Conservation (phyloP, 208 protist genomes). For the Trypanosoma scelopori region DNA sequence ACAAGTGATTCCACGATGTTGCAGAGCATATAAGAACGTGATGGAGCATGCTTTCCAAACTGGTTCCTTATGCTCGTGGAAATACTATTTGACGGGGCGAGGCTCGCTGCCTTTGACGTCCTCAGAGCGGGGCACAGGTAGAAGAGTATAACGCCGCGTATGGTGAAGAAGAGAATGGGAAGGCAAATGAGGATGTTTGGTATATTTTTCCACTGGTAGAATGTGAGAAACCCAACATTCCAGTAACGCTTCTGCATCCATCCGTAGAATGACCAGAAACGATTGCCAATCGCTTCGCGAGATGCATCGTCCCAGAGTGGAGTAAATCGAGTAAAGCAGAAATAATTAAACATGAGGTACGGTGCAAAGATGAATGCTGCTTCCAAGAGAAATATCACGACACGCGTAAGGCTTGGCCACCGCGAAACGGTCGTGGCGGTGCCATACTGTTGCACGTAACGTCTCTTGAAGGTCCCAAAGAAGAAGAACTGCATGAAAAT, state of each 20-base stretch:
- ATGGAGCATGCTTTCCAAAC: neutral
- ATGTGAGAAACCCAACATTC: slow-evolving; percentile 61
- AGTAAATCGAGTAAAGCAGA: slow-evolving; percentile 54
- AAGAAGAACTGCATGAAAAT: slow-evolving; percentile 47
- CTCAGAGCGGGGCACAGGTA: slow-evolving; percentile 26
- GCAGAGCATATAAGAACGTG: slow-evolving; percentile 2
- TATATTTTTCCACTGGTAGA: slow-evolving; percentile 57
- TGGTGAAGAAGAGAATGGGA: slow-evolving; percentile 43
- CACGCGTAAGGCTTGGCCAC: slow-evolving; percentile 38
- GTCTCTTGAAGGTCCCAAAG: slow-evolving; percentile 33
- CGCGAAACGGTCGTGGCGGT: slow-evolving; percentile 16
- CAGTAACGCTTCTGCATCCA: slow-evolving; percentile 78
- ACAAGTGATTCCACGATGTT: slow-evolving; percentile 20
- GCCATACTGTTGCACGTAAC: slow-evolving; percentile 13
- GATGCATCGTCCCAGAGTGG: slow-evolving; percentile 30
- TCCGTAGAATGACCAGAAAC: slow-evolving; percentile 67
- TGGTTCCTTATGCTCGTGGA: neutral
- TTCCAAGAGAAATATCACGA: slow-evolving; percentile 42
- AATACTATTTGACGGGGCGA: neutral
- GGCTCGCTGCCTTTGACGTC: neutral
- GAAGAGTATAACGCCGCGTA: slow-evolving; percentile 25
- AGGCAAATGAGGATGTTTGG: slow-evolving; percentile 70
- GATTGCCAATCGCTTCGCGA: slow-evolving; percentile 19
- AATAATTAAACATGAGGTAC: slow-evolving; percentile 56
- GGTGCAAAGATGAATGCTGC: slow-evolving; percentile 40